phyloP scores from a whole-genome alignment of 257 asterid genomes.

The Solanum bulbocastanum region DNA sequence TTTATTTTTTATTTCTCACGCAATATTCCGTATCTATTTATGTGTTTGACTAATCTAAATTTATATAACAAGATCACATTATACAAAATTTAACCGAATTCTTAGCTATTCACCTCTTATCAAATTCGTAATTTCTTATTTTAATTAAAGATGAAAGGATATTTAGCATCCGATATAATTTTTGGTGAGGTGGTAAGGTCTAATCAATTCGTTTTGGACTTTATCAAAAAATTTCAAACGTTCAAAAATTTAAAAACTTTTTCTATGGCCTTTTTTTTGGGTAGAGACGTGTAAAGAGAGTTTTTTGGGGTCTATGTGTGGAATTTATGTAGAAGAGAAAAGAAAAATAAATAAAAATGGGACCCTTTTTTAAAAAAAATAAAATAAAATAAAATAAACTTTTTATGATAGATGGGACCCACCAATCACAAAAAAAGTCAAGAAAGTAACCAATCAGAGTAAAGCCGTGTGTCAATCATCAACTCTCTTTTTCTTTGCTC shows the following conservation, averaged over 20 bases:
- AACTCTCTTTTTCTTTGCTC: slow-evolving; percentile 30
- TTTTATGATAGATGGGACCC: slow-evolving; percentile 17
- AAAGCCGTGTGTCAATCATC: slow-evolving; percentile 47
- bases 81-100: neutral
- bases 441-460: slow-evolving; percentile 40
- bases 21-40: accelerated
- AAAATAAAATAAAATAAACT: neutral
- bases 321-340: neutral
- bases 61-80: neutral
- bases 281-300: slow-evolving; percentile 43
- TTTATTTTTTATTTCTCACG: neutral
- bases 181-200: slow-evolving; percentile 5
- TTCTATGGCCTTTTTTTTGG: slow-evolving; percentile 4
- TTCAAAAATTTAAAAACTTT: slow-evolving; percentile 14
- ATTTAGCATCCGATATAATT: neutral
- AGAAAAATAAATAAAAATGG: neutral
- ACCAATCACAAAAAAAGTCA: slow-evolving; percentile 24
- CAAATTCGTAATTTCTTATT: neutral
- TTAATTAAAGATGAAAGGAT: neutral
- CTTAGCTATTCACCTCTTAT: neutral
- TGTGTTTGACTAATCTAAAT: neutral
- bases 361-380: neutral
- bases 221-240: neutral
- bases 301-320: slow-evolving; percentile 18
- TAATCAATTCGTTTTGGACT: slow-evolving; percentile 15